These are phyloP conservation scores for Lepidium sativum DNA, from an alignment of 345 rosid species.

Conservation along the genomic window DNA sequence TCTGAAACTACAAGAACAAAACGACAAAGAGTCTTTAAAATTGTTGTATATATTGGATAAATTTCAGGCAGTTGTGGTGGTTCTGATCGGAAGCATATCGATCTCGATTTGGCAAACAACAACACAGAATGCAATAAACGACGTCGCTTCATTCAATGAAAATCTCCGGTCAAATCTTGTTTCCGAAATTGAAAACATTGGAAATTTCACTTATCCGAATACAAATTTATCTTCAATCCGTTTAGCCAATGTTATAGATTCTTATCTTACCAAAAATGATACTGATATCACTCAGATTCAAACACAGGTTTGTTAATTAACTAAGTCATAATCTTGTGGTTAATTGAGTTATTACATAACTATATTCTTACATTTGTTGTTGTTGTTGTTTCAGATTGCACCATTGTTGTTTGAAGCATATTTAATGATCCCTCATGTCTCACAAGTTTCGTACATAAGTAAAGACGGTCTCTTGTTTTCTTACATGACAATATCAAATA, in stretches of 20 bases:
- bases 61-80: neutral
- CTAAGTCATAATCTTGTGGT: neutral
- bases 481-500: neutral
- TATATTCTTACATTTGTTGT: neutral
- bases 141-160: neutral
- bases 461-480: constrained; percentile 14
- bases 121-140: neutral
- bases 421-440: constrained; percentile 14
- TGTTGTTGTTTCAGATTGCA: constrained; percentile 8
- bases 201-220: neutral
- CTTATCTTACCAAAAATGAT: neutral
- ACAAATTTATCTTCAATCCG: neutral
- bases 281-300: constrained; percentile 6
- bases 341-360: neutral
- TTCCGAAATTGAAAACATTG: constrained; percentile 16
- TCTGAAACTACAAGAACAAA: too few species aligned
- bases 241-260: constrained; percentile 20
- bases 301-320: constrained; percentile 15
- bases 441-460: constrained; percentile 19
- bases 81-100: constrained; percentile 1
- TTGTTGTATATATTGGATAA: neutral
- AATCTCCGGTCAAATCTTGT: constrained; percentile 13
- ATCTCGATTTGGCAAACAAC: constrained; percentile 9
- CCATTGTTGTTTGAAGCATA: constrained; percentile 21
- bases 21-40: neutral